phyloP scores from a whole-genome alignment of 176 grass and related monocot species.

The bread wheat (Triticum aestivum) region IWGSC_CS_RefSeq_v2.1 NC_057808.1:439392541-439393040 shows the following conservation, averaged over 20 bases:
- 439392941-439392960: no score
- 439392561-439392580: not conserved
- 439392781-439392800: slow-evolving; percentile 14
- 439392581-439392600: not conserved
- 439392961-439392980: not conserved
- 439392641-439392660: not conserved
- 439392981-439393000: slow-evolving; percentile 16
- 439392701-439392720: not conserved
- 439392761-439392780: not conserved
- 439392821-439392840: slow-evolving; percentile 26
- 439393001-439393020: not conserved
- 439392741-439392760: not conserved
- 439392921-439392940: slow-evolving; percentile 3
- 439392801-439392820: slow-evolving; percentile 17
- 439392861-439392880: slow-evolving; percentile 3
- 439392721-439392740: not conserved
- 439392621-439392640: not conserved
- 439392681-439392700: not conserved
- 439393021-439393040: not conserved
- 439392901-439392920: not conserved
- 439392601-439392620: not conserved
- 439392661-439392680: not conserved
- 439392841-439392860: slow-evolving; percentile 17
- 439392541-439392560: not conserved
- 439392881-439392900: not conserved